Evolutionary conservation across 1,284 basidiomycete species (phyloP).

Genomic region (Xerocomus amazonicus): DNA sequence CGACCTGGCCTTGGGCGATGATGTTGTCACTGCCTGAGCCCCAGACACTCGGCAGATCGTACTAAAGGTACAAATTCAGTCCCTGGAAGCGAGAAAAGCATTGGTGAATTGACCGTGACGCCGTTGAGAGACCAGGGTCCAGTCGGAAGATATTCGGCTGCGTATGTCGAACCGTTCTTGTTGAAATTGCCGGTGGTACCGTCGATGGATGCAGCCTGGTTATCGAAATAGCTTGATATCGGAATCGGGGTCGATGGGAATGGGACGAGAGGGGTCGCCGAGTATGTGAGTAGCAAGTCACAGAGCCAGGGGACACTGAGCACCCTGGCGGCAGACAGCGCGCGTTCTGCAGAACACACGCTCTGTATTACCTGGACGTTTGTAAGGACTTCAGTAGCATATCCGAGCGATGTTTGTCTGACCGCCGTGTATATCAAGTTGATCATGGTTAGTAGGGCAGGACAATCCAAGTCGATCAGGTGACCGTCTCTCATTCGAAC

Average conservation of each 20-base stretch:
- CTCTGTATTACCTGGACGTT: constrained; percentile 10
- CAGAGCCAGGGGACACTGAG: constrained; percentile 22
- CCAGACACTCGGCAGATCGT: constrained; percentile 41
- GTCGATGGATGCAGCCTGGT: constrained; percentile 40
- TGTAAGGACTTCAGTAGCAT: constrained; percentile 4
- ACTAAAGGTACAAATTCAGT: constrained; percentile 24
- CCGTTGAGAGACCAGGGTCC: constrained; percentile 37
- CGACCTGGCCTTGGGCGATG: constrained; percentile 37
- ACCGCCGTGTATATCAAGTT: constrained; percentile 11
- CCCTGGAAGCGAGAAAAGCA: not conserved
- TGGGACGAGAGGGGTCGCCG: constrained; percentile 17
- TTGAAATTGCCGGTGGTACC: constrained; percentile 39
- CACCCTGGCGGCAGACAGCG: constrained; percentile 11
- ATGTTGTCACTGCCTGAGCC: constrained; percentile 39
- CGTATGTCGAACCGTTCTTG: constrained; percentile 36
- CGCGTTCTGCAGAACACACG: constrained; percentile 9
- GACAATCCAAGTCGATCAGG: too few relatives aligned
- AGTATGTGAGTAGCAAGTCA: constrained; percentile 11
- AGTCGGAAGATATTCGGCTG: constrained; percentile 35
- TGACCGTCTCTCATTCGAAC: too few relatives aligned
- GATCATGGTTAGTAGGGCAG: too few relatives aligned
- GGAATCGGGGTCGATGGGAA: constrained; percentile 31
- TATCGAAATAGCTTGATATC: constrained; percentile 34
- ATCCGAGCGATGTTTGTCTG: constrained; percentile 4
- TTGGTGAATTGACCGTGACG: constrained; percentile 30